A percentile compares a stretch with the other conserved stretches of the same genome.
These are phyloP conservation scores for Ceratobasidium sp. DNA, from an alignment of 1,284 basidiomycete genomes.

Conservation along the genomic window DNA sequence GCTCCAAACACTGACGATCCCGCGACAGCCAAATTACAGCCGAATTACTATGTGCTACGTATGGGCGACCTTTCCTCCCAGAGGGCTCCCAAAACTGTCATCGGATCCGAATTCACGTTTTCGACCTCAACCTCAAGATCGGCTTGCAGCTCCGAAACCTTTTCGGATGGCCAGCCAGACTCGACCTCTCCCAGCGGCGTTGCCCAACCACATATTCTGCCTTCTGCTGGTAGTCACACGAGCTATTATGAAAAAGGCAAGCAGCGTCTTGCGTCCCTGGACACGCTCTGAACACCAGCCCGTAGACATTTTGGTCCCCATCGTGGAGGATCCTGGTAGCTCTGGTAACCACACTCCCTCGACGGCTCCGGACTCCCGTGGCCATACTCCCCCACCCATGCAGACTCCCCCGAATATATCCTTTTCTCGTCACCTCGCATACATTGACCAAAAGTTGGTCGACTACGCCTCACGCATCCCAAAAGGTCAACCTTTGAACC, in stretches of 20 bases:
- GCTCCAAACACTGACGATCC: not conserved
- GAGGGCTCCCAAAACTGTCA: not conserved
- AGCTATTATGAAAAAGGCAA: not conserved
- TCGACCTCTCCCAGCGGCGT: not conserved
- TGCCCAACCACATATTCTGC: not conserved
- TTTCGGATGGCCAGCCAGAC: not conserved
- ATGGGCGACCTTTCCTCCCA: not conserved
- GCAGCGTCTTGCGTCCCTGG: not conserved
- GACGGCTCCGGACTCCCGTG: conserved; percentile 19
- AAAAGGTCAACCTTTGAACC: not conserved
- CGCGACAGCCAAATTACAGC: not conserved
- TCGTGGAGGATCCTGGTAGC: not conserved
- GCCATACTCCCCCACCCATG: conserved; percentile 27
- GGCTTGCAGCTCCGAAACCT: not conserved
- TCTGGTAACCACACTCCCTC: conserved; percentile 1
- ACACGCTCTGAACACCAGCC: not conserved
- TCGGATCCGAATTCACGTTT: not conserved
- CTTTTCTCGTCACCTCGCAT: conserved; percentile 24
- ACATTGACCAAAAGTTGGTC: conserved; percentile 35
- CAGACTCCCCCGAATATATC: conserved; percentile 18
- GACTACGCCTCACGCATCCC: not conserved
- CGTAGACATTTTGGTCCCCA: not conserved
- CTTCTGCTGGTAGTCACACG: not conserved
- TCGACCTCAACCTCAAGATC: not conserved
- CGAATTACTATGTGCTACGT: not conserved